Evolutionary conservation across 108 stramenopile genomes (phyloP).

Genomic region (Cyclotella distinguenda): DNA sequence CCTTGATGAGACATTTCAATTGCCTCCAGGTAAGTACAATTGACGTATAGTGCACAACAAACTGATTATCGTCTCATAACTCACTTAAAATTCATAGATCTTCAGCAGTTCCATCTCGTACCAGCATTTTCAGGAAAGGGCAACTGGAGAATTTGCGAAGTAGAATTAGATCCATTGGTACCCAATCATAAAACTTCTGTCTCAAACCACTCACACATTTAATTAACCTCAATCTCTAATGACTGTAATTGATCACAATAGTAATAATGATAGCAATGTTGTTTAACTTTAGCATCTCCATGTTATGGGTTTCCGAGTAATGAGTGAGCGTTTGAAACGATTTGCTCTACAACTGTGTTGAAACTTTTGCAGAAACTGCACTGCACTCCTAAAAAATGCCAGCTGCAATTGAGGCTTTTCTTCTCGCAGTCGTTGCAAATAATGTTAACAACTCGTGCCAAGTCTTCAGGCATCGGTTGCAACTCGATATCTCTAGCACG

Average conservation of each 20-base stretch:
- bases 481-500: slow-evolving; percentile 80
- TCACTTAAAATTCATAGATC: no score
- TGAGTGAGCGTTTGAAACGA: neutral
- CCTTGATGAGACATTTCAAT: slow-evolving; percentile 46
- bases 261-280: no score
- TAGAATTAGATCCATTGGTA: slow-evolving; percentile 40
- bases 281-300: neutral
- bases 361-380: slow-evolving; percentile 75
- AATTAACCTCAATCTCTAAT: neutral
- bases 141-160: slow-evolving; percentile 43
- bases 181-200: slow-evolving; percentile 44
- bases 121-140: slow-evolving; percentile 51
- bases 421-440: slow-evolving; percentile 87
- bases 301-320: neutral
- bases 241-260: neutral
- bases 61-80: no score
- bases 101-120: slow-evolving; percentile 39
- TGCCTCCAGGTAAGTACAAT: no score
- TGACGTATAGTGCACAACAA: no score
- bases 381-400: slow-evolving; percentile 88
- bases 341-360: slow-evolving; percentile 77
- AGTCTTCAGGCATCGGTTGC: slow-evolving; percentile 86
- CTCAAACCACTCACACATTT: slow-evolving; percentile 22
- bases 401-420: slow-evolving; percentile 56
- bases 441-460: slow-evolving; percentile 76